Conservation (phyloP, 2,329 filamentous ascomycete genomes). For the Neodidymelliopsis sp. region DNA sequence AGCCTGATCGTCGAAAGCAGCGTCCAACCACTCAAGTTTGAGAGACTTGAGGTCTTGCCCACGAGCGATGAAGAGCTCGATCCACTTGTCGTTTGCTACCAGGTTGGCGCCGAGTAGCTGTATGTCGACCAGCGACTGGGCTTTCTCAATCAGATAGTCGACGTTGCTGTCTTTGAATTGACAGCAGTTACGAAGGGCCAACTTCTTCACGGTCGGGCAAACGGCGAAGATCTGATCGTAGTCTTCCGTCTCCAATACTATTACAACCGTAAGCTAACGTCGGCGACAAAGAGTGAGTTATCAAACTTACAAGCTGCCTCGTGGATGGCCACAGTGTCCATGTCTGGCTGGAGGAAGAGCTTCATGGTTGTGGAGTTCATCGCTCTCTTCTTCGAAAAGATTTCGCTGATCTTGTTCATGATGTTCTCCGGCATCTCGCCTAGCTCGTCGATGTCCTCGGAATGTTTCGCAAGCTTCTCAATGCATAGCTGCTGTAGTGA, state of each 20-base stretch:
- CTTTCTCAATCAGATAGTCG: slow-evolving; percentile 78
- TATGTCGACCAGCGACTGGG: slow-evolving; percentile 72
- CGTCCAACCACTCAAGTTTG: slow-evolving; percentile 85
- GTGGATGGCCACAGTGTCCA: slow-evolving; percentile 65
- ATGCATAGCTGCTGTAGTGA: slow-evolving; percentile 70
- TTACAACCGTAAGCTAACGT: not conserved
- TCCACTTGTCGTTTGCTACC: slow-evolving; percentile 78
- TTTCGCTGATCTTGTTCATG: slow-evolving; percentile 66
- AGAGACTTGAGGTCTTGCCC: slow-evolving; percentile 72
- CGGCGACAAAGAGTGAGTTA: no score
- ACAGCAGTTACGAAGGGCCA: slow-evolving; percentile 84
- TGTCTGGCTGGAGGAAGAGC: slow-evolving; percentile 60
- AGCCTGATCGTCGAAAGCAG: slow-evolving; percentile 76
- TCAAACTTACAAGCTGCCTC: slow-evolving; percentile 63
- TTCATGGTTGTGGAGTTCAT: slow-evolving; percentile 60
- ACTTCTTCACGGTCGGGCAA: slow-evolving; percentile 70
- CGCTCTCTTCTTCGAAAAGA: slow-evolving; percentile 68
- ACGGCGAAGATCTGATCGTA: slow-evolving; percentile 81
- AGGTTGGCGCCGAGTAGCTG: slow-evolving; percentile 87
- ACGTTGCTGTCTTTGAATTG: slow-evolving; percentile 89
- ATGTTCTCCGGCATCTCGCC: slow-evolving; percentile 67
- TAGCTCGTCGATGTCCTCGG: slow-evolving; percentile 70
- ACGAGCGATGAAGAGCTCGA: slow-evolving; percentile 69
- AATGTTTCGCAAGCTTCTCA: slow-evolving; percentile 68
- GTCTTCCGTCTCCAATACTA: slow-evolving; percentile 75